Conservation (phyloP, 2,329 filamentous ascomycete genomes). For the Massarina eburnea region DNA sequence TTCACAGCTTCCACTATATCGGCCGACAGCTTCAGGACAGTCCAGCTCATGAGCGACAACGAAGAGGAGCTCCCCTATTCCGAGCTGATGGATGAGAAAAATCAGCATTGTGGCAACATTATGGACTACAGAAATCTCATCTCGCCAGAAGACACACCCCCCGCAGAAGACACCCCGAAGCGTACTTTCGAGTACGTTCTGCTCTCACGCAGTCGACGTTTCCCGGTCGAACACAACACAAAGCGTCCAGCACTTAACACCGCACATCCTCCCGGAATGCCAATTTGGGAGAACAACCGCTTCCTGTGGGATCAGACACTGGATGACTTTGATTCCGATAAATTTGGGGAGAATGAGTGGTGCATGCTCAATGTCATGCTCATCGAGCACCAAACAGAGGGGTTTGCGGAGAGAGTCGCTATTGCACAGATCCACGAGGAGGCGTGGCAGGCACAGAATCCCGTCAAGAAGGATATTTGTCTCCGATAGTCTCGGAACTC, state of each 20-base stretch:
- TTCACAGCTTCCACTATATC: conserved; percentile 29
- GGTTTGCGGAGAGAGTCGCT: conserved; percentile 28
- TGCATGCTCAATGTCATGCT: conserved; percentile 39
- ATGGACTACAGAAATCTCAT: conserved; percentile 32
- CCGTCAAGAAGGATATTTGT: conserved; percentile 27
- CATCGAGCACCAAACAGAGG: conserved; percentile 21
- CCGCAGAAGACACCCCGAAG: conserved; percentile 11
- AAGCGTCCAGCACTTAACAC: conserved; percentile 14
- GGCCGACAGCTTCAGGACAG: conserved; percentile 25
- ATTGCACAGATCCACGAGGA: conserved; percentile 37
- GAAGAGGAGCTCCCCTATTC: conserved; percentile 24
- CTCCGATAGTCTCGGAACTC: conserved; percentile 16
- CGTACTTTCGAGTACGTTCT: conserved; percentile 35
- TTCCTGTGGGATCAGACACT: conserved; percentile 34
- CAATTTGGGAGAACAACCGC: conserved; percentile 30
- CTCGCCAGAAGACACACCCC: conserved; percentile 12
- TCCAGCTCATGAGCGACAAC: conserved; percentile 24
- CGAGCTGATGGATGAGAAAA: conserved; percentile 23
- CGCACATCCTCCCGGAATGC: conserved; percentile 35
- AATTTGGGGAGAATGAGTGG: conserved; percentile 28
- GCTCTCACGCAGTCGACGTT: conserved; percentile 29
- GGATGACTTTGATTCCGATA: conserved; percentile 26
- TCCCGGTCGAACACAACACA: conserved; percentile 16
- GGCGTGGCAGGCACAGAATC: conserved; percentile 24
- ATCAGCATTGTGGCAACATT: conserved; percentile 31